Evolutionary conservation across 371 early-diverging fungal species (phyloP).

Genomic region (Rhizopus stolonifer): DNA sequence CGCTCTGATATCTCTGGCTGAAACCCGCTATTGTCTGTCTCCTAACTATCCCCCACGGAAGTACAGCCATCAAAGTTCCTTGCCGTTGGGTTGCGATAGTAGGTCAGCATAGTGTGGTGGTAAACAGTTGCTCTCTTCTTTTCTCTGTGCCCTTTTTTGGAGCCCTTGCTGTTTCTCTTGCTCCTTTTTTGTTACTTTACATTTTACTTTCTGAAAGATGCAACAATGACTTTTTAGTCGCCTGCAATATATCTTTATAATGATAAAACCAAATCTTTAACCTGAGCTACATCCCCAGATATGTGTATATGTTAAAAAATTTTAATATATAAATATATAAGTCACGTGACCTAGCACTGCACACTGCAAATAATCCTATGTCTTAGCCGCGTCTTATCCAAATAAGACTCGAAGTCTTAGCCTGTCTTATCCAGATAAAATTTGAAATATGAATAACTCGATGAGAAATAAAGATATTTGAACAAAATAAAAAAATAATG

Average conservation of each 20-base stretch:
- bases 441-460: no score
- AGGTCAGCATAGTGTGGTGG: not conserved
- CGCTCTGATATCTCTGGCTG: not conserved
- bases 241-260: not conserved
- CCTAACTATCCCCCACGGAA: not conserved
- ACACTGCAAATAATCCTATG: no score
- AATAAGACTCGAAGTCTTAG: no score
- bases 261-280: conserved; percentile 1
- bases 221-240: not conserved
- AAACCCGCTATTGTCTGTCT: not conserved
- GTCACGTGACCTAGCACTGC: no score
- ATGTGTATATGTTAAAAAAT: no score
- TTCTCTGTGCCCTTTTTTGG: not conserved
- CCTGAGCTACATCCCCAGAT: no score
- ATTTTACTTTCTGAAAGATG: no score
- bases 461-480: no score
- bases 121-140: not conserved
- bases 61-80: conserved; percentile 2
- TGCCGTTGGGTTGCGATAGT: conserved; percentile 1
- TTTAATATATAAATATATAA: no score
- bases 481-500: no score
- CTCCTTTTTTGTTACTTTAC: not conserved
- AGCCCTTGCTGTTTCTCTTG: not conserved
- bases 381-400: no score
- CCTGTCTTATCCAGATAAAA: no score